Evolutionary conservation across 305 asterid genomes (phyloP), one percentile per base, ranked within the genome.

Genomic region (Coffea humblotiana): DNA sequence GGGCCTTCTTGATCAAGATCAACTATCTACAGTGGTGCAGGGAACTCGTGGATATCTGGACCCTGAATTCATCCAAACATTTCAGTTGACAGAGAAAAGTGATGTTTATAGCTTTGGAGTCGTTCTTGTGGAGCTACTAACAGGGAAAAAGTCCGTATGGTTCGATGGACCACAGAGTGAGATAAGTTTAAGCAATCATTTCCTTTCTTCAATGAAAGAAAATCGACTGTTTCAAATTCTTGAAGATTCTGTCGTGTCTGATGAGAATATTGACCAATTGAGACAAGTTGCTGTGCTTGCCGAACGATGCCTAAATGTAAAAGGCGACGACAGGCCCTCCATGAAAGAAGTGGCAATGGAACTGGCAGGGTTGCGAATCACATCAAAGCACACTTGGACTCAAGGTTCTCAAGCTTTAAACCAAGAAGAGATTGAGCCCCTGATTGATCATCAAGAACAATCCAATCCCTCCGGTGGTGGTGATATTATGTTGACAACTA

Each of bases 81-180:
- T 72, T 16, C 51, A 14, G 14, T 15, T 79, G 23, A 71, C 77
- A 23, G 71, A 58, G 25, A 61, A 58, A 16, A 71, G 82, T 47
- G 82, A 79, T 29, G 82, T 72, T 19, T 79, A 79, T n/a, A 79
- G 77, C 45, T 79, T 58, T 47, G 72, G 73, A 40, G 32, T 79
- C 16, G 72, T 79, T 4, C 49, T 71, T 0, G 35, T 79, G 2
- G 82, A 79, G 71, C 60, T 72, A 25, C 12, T 79, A 11, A 71
- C 78, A 40, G 0, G 72, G 82, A 18, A 71, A 71, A 63, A 63
- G 27, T 40, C 18, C 8, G 0, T 77, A 25, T 54, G 58, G 19
- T 40, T 0, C 54, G 71, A 60, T 13, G 56, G 76, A 43, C 45
- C 81, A 2, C 71, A 70, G 6, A 43, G 25, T 0, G 77, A 70